Percentiles rank a stretch among this genome's conserved stretches.
Evolutionary conservation across 2,329 filamentous ascomycete species (phyloP).

Genomic region (Botrytis sinoallii): DNA sequence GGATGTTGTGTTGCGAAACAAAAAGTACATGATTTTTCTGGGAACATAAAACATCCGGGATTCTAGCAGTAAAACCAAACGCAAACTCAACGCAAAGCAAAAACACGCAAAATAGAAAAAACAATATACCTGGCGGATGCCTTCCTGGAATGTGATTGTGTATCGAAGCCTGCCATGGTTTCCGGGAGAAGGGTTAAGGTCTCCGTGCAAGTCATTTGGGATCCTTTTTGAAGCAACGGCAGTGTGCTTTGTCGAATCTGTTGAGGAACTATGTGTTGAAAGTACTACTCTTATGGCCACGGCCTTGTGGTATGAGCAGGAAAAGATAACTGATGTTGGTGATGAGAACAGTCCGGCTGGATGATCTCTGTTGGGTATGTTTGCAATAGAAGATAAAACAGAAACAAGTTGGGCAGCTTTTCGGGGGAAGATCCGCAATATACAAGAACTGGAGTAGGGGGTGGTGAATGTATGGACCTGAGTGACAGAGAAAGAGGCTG

Average conservation of each 20-base stretch:
- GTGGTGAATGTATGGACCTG: constrained; percentile 22
- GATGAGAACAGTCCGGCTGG: constrained; percentile 18
- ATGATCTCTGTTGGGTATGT: constrained; percentile 17
- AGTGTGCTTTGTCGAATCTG: constrained; percentile 18
- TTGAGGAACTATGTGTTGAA: constrained; percentile 13
- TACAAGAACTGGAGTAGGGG: constrained; percentile 15
- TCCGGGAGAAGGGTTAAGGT: constrained; percentile 35
- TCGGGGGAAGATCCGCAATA: constrained; percentile 16
- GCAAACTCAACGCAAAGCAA: constrained; percentile 20
- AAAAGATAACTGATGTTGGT: constrained; percentile 19
- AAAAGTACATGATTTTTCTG: constrained; percentile 33
- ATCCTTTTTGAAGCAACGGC: constrained; percentile 21
- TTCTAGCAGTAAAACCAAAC: constrained; percentile 22
- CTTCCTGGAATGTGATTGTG: constrained; percentile 33
- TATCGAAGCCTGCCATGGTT: constrained; percentile 36
- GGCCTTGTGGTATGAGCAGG: constrained; percentile 22
- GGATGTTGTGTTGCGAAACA: constrained; percentile 22
- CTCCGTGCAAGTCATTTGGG: constrained; percentile 37
- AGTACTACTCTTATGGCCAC: constrained; percentile 27
- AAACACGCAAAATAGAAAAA: constrained; percentile 26
- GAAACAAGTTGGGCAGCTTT: constrained; percentile 17
- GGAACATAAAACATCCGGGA: constrained; percentile 30
- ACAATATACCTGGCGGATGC: constrained; percentile 38
- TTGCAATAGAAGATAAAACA: constrained; percentile 20
- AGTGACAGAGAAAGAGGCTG: constrained; percentile 23